phyloP scores from a whole-genome alignment of 352 stramenopile genomes.

The Peronospora destructor region DNA sequence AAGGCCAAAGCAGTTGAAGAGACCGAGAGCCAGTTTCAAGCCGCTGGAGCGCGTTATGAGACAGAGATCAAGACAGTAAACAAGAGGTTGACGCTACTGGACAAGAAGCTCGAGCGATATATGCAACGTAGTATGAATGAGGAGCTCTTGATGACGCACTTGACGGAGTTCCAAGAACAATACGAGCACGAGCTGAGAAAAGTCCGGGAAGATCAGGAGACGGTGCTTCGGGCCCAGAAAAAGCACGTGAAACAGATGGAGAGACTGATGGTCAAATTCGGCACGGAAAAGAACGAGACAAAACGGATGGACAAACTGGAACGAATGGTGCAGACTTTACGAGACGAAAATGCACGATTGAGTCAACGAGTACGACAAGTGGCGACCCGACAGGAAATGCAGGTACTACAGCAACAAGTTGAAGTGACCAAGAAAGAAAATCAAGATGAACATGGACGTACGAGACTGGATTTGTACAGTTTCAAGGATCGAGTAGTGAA shows the following conservation, averaged over 20 bases:
- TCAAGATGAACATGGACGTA: conserved; percentile 16
- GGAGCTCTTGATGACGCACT: conserved; percentile 47
- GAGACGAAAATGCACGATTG: conserved; percentile 12
- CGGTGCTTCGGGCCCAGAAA: conserved; percentile 22
- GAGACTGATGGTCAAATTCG: conserved; percentile 9
- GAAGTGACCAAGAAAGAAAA: conserved; percentile 11
- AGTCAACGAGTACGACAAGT: conserved; percentile 8
- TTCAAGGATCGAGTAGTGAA: conserved; percentile 20
- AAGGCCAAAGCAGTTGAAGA: conserved; percentile 11
- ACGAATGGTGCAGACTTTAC: conserved; percentile 6
- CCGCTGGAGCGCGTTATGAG: not conserved
- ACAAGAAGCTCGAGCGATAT: conserved; percentile 24
- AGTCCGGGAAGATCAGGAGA: conserved; percentile 23
- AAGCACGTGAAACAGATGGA: conserved; percentile 15
- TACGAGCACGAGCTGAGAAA: conserved; percentile 36
- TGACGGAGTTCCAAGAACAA: conserved; percentile 44
- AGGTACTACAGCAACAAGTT: conserved; percentile 11
- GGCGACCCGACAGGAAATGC: conserved; percentile 16
- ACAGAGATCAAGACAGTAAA: conserved; percentile 14
- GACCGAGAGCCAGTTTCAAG: conserved; percentile 6
- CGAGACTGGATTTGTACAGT: conserved; percentile 9
- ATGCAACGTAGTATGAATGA: conserved; percentile 35
- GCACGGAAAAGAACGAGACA: conserved; percentile 11
- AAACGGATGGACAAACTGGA: conserved; percentile 11
- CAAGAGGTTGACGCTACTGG: conserved; percentile 20